phyloP scores from a whole-genome alignment of 371 early-diverging fungal genomes.

The Rhizopus sp. region DNA sequence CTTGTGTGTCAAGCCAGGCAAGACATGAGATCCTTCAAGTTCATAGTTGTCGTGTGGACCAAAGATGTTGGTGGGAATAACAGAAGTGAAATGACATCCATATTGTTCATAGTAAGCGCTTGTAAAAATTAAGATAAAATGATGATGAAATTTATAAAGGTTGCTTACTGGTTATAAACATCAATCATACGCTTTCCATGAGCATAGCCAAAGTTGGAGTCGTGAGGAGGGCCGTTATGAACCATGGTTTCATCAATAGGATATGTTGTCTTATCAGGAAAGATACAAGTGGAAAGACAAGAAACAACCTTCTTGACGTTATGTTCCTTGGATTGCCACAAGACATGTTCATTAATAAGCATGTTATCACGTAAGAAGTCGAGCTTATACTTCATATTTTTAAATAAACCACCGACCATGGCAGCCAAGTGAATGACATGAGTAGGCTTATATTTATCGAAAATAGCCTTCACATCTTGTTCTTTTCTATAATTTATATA shows the following conservation, averaged over 20 bases:
- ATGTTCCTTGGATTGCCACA: constrained; percentile 64
- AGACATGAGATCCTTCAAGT: constrained; percentile 83
- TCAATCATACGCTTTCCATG: constrained; percentile 89
- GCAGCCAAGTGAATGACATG: constrained; percentile 89
- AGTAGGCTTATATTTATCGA: constrained; percentile 79
- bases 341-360: constrained; percentile 83
- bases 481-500: constrained; percentile 51
- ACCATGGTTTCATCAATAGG: constrained; percentile 91
- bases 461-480: constrained; percentile 65
- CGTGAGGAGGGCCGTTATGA: constrained; percentile 86
- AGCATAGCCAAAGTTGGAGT: constrained; percentile 89
- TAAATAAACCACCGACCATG: constrained; percentile 85
- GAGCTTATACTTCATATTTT: constrained; percentile 84
- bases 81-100: constrained; percentile 82
- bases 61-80: constrained; percentile 88
- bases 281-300: constrained; percentile 87
- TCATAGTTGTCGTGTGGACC: constrained; percentile 86
- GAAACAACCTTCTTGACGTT: constrained; percentile 84
- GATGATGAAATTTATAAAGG: neutral
- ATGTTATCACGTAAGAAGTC: constrained; percentile 81
- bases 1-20: constrained; percentile 87
- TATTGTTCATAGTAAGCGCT: constrained; percentile 83
- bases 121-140: neutral
- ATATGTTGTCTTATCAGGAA: constrained; percentile 86
- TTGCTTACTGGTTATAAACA: constrained; percentile 76